Evolutionary conservation across 495 filamentous ascomycete genomes (phyloP).

Genomic region (Rhizodiscina lignyota): DNA sequence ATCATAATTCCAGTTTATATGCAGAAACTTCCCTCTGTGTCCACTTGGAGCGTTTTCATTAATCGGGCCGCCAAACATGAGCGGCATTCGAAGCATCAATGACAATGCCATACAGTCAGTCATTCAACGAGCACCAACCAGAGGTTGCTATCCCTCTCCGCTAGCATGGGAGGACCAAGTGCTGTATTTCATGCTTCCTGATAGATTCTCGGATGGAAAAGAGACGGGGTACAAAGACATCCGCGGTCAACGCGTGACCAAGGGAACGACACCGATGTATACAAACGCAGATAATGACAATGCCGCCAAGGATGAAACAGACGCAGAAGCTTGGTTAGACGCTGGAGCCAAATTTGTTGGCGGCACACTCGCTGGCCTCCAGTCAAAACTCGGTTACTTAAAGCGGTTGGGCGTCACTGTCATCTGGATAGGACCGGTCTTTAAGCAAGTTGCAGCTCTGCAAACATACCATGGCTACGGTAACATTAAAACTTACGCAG

Average conservation of each 20-base stretch:
- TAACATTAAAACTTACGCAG: too few relatives aligned
- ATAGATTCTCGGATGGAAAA: slow-evolving; percentile 11
- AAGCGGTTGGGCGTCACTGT: slow-evolving; percentile 11
- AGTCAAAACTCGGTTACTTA: slow-evolving; percentile 13
- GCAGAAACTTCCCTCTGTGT: too few relatives aligned
- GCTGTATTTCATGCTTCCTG: slow-evolving; percentile 14
- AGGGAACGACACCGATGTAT: slow-evolving; percentile 2
- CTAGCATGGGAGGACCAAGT: slow-evolving; percentile 13
- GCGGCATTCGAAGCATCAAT: too few relatives aligned
- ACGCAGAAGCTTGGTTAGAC: slow-evolving; percentile 5
- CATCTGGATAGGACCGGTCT: slow-evolving; percentile 14
- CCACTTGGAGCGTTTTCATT: too few relatives aligned
- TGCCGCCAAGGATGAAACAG: slow-evolving; percentile 1
- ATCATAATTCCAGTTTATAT: too few relatives aligned
- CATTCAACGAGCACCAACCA: background rate
- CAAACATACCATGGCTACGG: slow-evolving; percentile 14
- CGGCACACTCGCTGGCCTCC: slow-evolving; percentile 9
- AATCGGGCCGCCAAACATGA: too few relatives aligned
- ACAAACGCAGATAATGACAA: slow-evolving; percentile 3
- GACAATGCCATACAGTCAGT: background rate
- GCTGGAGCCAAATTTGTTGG: slow-evolving; percentile 7
- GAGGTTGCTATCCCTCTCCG: slow-evolving; percentile 7
- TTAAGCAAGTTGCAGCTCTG: slow-evolving; percentile 11
- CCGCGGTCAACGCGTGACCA: background rate
- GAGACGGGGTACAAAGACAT: slow-evolving; percentile 5